phyloP scores from a whole-genome alignment of 371 early-diverging fungal genomes.

The Mortierella sp. region DNA sequence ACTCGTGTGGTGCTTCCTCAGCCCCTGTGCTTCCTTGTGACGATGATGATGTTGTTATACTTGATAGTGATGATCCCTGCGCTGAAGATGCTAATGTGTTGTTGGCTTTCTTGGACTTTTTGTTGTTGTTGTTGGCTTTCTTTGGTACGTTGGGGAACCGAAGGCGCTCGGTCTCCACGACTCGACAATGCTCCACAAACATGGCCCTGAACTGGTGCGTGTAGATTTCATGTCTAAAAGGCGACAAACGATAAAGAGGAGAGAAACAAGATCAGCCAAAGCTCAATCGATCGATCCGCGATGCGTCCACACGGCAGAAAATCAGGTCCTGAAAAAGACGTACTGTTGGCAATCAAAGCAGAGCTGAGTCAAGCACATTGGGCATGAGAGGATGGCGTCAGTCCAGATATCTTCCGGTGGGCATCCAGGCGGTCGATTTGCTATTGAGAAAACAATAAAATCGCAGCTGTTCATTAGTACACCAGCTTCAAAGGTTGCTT shows the following conservation, averaged over 20 bases:
- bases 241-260: background rate
- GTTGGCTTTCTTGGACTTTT: conserved; percentile 17
- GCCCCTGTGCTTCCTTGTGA: background rate
- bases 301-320: background rate
- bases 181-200: conserved; percentile 76
- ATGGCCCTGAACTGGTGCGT: conserved; percentile 78
- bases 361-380: conserved; percentile 73
- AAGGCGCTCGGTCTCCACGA: conserved; percentile 54
- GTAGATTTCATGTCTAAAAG: conserved; percentile 68
- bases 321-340: background rate
- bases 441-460: conserved; percentile 7
- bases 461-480: background rate
- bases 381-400: conserved; percentile 77
- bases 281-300: background rate
- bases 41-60: conserved; percentile 18
- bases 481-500: background rate
- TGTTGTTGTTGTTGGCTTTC: background rate
- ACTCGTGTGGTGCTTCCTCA: conserved; percentile 12
- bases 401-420: conserved; percentile 61
- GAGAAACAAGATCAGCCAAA: background rate
- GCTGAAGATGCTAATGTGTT: conserved; percentile 7
- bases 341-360: conserved; percentile 81
- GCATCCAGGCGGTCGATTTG: conserved; percentile 41
- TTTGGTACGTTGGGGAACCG: conserved; percentile 41
- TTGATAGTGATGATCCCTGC: conserved; percentile 13